Percentiles rank a stretch among this genome's conserved stretches.
phyloP scores from a whole-genome alignment of 1,284 basidiomycete species.

The Ustilago curta region DNA sequence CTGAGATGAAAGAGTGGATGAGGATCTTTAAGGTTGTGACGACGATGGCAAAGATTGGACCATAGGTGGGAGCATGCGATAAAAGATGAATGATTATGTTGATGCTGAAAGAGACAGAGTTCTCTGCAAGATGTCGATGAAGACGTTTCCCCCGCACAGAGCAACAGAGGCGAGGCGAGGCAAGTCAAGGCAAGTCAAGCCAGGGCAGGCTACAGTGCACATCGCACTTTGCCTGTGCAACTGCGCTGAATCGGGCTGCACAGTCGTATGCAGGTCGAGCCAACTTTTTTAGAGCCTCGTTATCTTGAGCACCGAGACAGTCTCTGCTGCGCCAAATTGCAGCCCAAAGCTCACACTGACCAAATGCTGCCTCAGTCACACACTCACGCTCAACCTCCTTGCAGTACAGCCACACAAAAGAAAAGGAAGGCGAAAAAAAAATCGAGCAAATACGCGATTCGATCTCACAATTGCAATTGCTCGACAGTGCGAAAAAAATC shows the following conservation, averaged over 20 bases:
- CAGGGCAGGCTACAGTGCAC: no score
- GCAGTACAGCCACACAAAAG: background rate
- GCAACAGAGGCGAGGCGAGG: background rate
- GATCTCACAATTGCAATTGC: no score
- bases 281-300: background rate
- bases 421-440: background rate
- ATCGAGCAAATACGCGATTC: background rate
- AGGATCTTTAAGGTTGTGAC: background rate
- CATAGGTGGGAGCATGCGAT: no score
- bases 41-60: background rate
- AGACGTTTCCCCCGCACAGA: conserved; percentile 9
- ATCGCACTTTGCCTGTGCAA: no score
- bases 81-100: background rate
- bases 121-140: background rate
- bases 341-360: no score
- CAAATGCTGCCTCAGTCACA: background rate
- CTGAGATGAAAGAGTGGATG: no score
- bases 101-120: background rate
- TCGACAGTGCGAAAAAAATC: no score
- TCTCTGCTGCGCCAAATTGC: conserved; percentile 1
- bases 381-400: background rate
- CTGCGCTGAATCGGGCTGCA: conserved; percentile 17
- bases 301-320: conserved; percentile 1
- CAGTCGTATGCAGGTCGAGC: conserved; percentile 28
- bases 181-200: background rate